phyloP scores from a whole-genome alignment of 129 eudicot genomes.

The Artemisia tridentata region DNA sequence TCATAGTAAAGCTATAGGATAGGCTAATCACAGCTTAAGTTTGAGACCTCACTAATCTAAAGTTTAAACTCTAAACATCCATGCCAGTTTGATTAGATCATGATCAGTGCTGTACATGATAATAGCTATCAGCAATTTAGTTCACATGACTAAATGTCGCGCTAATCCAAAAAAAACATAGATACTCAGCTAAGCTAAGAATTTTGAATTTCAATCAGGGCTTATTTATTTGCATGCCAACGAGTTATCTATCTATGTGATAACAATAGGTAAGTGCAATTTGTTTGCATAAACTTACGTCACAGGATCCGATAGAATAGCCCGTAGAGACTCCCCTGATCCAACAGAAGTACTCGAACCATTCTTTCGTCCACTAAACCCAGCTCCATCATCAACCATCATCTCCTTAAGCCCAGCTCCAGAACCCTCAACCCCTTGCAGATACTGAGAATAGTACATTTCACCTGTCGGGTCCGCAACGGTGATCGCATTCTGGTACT shows the following conservation, averaged over 20 bases:
- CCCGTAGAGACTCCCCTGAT: slow-evolving; percentile 70
- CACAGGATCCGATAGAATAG: slow-evolving; percentile 74
- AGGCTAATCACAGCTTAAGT: neutral
- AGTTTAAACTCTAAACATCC: too few species aligned
- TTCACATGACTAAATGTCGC: too few species aligned
- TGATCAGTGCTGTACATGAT: neutral
- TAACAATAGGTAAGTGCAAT: too few species aligned
- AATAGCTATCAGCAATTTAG: too few species aligned
- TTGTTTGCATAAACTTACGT: slow-evolving; percentile 50
- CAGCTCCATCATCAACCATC: slow-evolving; percentile 57
- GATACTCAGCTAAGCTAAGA: too few species aligned
- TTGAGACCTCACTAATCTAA: neutral
- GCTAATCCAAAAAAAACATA: too few species aligned
- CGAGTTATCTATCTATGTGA: too few species aligned
- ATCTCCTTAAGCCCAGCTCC: slow-evolving; percentile 58
- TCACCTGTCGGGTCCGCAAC: slow-evolving; percentile 50
- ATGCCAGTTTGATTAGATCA: neutral
- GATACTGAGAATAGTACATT: slow-evolving; percentile 51
- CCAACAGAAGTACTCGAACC: slow-evolving; percentile 40
- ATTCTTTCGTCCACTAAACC: slow-evolving; percentile 76
- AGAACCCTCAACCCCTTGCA: slow-evolving; percentile 59
- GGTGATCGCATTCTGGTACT: slow-evolving; percentile 46
- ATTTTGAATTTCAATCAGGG: too few species aligned
- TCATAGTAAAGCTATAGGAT: neutral
- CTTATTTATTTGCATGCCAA: too few species aligned